Percentiles rank a stretch among this genome's conserved stretches.
These are phyloP conservation scores for Amoebophrya sp. DNA, from an alignment of 169 alveolate species.

Conservation along the genomic window DNA sequence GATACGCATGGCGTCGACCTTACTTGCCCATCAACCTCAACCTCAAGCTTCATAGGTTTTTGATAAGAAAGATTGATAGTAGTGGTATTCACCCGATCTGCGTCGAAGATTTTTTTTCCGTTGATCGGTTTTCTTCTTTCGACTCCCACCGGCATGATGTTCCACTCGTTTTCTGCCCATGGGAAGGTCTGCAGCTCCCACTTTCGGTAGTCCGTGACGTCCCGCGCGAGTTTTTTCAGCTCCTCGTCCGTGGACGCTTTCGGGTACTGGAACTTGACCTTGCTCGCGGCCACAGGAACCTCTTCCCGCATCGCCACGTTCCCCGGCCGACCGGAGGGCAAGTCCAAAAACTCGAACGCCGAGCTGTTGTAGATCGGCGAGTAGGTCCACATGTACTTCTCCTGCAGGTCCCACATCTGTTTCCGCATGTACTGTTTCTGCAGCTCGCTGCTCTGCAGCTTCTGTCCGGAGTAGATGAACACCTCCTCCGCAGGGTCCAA, in stretches of 20 bases:
- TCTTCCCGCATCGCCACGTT: constrained; percentile 1
- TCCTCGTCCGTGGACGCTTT: not conserved
- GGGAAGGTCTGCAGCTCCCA: not conserved
- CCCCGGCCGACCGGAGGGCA: not conserved
- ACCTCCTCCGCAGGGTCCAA: not conserved
- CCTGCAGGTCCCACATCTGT: not conserved
- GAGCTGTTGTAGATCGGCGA: not conserved
- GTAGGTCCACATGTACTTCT: not conserved
- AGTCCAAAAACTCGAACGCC: not conserved
- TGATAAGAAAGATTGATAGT: no score
- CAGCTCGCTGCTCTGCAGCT: not conserved
- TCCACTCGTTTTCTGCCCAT: not conserved
- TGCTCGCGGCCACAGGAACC: not conserved
- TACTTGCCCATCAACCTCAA: not conserved
- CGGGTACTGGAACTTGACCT: not conserved
- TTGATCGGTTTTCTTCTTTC: not conserved
- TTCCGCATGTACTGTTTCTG: not conserved
- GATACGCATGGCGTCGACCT: no score
- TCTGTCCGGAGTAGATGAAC: not conserved
- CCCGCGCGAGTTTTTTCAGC: not conserved
- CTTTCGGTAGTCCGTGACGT: not conserved
- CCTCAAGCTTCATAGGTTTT: no score
- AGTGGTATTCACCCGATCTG: not conserved
- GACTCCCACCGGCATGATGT: not conserved
- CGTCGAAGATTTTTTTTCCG: not conserved